phyloP scores from a whole-genome alignment of 2,329 filamentous ascomycete genomes.

The Seiridium unicorne region DNA sequence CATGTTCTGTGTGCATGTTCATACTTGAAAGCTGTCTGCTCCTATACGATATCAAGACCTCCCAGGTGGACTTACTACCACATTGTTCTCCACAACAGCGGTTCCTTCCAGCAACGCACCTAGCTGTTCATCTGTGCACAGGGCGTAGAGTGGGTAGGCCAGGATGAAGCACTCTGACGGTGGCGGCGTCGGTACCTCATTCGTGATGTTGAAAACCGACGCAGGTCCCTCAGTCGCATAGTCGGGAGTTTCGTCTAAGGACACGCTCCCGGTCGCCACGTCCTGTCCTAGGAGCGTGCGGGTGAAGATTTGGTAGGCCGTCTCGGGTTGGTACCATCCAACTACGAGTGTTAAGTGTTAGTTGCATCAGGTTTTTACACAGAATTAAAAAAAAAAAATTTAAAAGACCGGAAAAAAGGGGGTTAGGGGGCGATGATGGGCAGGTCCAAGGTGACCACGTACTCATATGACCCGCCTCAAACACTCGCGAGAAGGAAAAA shows the following conservation, averaged over 20 bases:
- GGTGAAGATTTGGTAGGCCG: slow-evolving; percentile 3
- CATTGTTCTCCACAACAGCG: slow-evolving; percentile 7
- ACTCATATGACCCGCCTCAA: slow-evolving; percentile 1
- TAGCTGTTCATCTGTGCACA: slow-evolving; percentile 7
- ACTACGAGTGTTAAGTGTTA: slow-evolving; percentile 45
- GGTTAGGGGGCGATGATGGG: too few relatives aligned
- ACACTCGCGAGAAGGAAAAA: slow-evolving; percentile 5
- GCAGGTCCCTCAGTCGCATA: slow-evolving; percentile 13
- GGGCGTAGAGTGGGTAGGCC: neutral
- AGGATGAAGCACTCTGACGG: slow-evolving; percentile 9
- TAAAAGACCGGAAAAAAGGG: too few relatives aligned
- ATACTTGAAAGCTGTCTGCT: neutral
- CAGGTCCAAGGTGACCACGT: slow-evolving; percentile 28
- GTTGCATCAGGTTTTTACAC: slow-evolving; percentile 34
- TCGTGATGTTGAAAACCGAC: slow-evolving; percentile 13
- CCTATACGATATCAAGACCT: neutral
- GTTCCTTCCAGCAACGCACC: slow-evolving; percentile 5
- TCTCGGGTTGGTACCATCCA: slow-evolving; percentile 4
- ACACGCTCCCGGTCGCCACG: slow-evolving; percentile 27
- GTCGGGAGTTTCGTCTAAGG: slow-evolving; percentile 18
- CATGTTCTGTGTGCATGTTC: too few relatives aligned
- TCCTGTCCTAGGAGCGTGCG: neutral
- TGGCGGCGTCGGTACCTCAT: neutral
- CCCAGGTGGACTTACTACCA: slow-evolving; percentile 8
- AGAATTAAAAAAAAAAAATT: too few relatives aligned